phyloP scores from a whole-genome alignment of 495 filamentous ascomycete genomes.

The Geopyxis carbonaria region DNA sequence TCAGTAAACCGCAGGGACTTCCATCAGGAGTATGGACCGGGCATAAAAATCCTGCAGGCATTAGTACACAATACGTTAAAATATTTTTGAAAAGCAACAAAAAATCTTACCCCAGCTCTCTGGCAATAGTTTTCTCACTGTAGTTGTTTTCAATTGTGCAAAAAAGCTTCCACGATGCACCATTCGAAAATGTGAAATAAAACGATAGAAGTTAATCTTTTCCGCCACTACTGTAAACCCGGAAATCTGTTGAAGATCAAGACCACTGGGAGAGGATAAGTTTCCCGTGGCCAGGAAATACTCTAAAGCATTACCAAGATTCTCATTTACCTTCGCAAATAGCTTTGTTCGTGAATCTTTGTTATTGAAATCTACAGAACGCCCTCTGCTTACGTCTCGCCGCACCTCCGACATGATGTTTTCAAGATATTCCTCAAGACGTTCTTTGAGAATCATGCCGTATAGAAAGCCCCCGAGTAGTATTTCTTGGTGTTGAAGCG shows the following conservation, averaged over 20 bases:
- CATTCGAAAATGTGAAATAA: constrained; percentile 98
- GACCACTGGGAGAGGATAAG: constrained; percentile 68
- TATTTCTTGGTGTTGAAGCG: constrained; percentile 85
- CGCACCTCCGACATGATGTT: constrained; percentile 55
- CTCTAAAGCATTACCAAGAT: constrained; percentile 67
- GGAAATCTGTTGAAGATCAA: constrained; percentile 85
- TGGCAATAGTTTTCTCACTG: constrained; percentile 82
- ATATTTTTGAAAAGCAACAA: background rate
- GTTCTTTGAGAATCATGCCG: constrained; percentile 88
- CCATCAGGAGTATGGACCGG: constrained; percentile 97
- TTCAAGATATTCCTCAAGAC: constrained; percentile 70
- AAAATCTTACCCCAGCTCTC: constrained; percentile 64
- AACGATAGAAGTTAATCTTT: constrained; percentile 97
- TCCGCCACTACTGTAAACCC: constrained; percentile 94
- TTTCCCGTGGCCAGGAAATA: constrained; percentile 97
- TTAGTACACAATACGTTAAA: background rate
- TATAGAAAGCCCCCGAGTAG: constrained; percentile 85
- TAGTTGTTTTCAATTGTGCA: constrained; percentile 90
- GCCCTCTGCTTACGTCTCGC: constrained; percentile 24
- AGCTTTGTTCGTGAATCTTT: constrained; percentile 65
- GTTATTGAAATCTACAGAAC: constrained; percentile 28
- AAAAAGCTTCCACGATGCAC: constrained; percentile 98
- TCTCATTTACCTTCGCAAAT: constrained; percentile 65
- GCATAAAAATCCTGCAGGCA: constrained; percentile 51
- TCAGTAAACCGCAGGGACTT: constrained; percentile 80